Conservation (phyloP, 768 basidiomycete species). For the Dioszegia crocea region DNA sequence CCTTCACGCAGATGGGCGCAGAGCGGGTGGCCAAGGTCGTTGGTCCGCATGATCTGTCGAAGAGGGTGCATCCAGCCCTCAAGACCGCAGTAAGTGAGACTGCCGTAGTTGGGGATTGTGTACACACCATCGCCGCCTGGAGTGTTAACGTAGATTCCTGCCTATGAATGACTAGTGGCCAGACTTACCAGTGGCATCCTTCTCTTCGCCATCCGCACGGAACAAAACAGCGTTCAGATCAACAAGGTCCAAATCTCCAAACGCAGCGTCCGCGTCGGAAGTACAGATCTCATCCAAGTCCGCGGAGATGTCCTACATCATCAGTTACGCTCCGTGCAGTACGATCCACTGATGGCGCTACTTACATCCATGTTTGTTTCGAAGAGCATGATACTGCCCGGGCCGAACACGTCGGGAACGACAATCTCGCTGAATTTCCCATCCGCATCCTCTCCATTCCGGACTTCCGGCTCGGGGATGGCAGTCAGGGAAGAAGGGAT, state of each 20-base stretch:
- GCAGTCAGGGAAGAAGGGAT: slow-evolving; percentile 67
- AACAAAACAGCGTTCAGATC: slow-evolving; percentile 85
- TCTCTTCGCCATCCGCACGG: slow-evolving; percentile 84
- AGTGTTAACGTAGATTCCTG: neutral
- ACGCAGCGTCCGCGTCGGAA: slow-evolving; percentile 66
- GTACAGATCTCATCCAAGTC: slow-evolving; percentile 70
- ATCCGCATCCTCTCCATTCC: slow-evolving; percentile 62
- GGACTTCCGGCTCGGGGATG: slow-evolving; percentile 59
- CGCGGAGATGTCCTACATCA: slow-evolving; percentile 57
- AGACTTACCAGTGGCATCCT: slow-evolving; percentile 68
- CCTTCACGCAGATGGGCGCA: slow-evolving; percentile 83
- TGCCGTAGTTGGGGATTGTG: slow-evolving; percentile 68
- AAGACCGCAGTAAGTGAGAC: slow-evolving; percentile 82
- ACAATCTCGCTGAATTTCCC: slow-evolving; percentile 72
- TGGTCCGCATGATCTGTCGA: slow-evolving; percentile 74
- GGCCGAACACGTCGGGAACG: slow-evolving; percentile 87
- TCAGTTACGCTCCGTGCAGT: neutral
- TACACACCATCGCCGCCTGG: slow-evolving; percentile 71
- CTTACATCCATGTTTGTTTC: slow-evolving; percentile 67
- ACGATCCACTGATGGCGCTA: neutral
- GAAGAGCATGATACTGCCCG: slow-evolving; percentile 90
- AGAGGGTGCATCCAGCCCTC: slow-evolving; percentile 96
- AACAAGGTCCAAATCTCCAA: slow-evolving; percentile 69
- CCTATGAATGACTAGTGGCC: neutral
- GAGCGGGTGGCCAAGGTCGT: slow-evolving; percentile 89